Evolutionary conservation across 805 yeast genomes (phyloP), one percentile per base, ranked within the genome.

Genomic region (Novakomyces olei): DNA sequence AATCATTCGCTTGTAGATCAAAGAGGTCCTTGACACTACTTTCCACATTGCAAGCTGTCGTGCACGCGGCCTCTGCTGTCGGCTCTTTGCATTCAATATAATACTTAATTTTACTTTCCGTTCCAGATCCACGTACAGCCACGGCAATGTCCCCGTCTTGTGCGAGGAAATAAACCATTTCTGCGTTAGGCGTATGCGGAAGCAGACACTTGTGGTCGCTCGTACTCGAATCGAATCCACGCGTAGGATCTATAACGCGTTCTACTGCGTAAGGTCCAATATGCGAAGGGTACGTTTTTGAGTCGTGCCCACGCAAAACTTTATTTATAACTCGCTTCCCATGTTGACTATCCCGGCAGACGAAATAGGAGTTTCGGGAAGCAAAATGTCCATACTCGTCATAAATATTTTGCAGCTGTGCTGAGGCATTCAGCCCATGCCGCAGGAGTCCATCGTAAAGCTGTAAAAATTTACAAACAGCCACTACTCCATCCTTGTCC

Each of bases 91-190:
- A 88, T 47, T 85, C 98, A 22, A 85, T 72, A 53, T 85, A 85
- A 1, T 85, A 77, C 50, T 85, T 85, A 40, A 85, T 58, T 49
- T 85, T 85, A 2, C 95, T 95, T 50, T 85, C 98, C 0, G 98
- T 85, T 7, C 98, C 98, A 3, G 93, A 79, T 0, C 95, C 95
- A 34, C 98, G 63, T 32, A 78, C 70, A 0, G 96, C 83, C 46
- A 83, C 72, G 23, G 92, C 55, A 2, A 79, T 69, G 27, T 58
- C 65, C 2, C 44, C 50, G 5, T 33, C 38, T 10, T 40, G 37
- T 15, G 79, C 53, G 16, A 52, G 50, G 1, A 64, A 72, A 0
- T 94, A 81, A 40, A 85, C 71, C 95, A 88, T 88, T 43, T 88
- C 92, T 0, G 93, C 69, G 1, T 57, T 45, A 0, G 72, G 49